Percentiles rank a stretch among this genome's conserved stretches.
These are phyloP conservation scores for Raffaelea arxii DNA, from an alignment of 2,329 filamentous ascomycete species.

Conservation along the genomic window DNA sequence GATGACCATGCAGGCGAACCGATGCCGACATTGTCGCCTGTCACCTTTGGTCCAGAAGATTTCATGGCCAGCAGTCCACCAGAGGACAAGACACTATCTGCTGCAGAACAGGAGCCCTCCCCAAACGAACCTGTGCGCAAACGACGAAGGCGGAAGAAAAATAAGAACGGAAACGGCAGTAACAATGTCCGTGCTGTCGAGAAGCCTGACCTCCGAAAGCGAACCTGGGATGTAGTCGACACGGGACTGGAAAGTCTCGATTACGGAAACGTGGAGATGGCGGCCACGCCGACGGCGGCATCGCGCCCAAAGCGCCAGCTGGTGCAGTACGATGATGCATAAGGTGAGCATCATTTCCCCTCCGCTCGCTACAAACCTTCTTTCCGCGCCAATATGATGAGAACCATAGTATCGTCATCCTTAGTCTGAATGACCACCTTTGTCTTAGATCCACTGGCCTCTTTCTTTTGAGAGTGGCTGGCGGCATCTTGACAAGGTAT, in stretches of 20 bases:
- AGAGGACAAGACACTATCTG: too few relatives aligned
- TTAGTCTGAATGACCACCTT: slow-evolving; percentile 89
- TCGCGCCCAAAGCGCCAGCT: slow-evolving; percentile 29
- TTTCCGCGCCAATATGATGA: slow-evolving; percentile 56
- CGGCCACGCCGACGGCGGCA: slow-evolving; percentile 9
- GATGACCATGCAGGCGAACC: too few relatives aligned
- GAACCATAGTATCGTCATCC: slow-evolving; percentile 85
- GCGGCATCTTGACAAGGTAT: slow-evolving; percentile 16
- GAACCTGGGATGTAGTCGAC: slow-evolving; percentile 59
- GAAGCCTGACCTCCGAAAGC: slow-evolving; percentile 54
- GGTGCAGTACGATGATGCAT: slow-evolving; percentile 36
- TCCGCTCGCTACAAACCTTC: not conserved
- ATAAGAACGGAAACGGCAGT: slow-evolving; percentile 14
- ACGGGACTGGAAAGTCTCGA: slow-evolving; percentile 49
- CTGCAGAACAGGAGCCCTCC: slow-evolving; percentile 15
- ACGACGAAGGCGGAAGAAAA: slow-evolving; percentile 8
- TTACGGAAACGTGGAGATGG: slow-evolving; percentile 39
- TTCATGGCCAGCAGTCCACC: too few relatives aligned
- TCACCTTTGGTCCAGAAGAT: not conserved
- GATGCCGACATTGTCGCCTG: too few relatives aligned
- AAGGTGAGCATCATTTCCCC: slow-evolving; percentile 7
- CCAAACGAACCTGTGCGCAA: not conserved
- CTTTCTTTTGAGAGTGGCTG: too few relatives aligned
- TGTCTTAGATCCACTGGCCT: too few relatives aligned
- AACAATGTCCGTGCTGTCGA: slow-evolving; percentile 28